phyloP scores from a whole-genome alignment of 129 eudicot genomes.

The Flaveria ramosissima region DNA sequence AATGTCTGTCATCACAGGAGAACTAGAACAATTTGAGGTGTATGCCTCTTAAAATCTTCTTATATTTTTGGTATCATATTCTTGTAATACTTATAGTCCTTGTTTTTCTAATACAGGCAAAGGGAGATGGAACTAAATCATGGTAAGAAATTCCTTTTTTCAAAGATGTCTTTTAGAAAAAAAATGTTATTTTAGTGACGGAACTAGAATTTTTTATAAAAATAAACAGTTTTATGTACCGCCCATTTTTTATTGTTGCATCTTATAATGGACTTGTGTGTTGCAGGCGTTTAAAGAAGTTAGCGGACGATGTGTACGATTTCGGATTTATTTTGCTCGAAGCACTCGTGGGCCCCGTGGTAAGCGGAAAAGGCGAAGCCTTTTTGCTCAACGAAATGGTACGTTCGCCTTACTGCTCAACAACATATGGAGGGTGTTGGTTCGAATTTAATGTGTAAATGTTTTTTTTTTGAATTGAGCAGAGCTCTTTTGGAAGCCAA shows the following conservation, averaged over 20 bases:
- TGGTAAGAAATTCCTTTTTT: slow-evolving; percentile 42
- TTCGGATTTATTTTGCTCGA: slow-evolving; percentile 85
- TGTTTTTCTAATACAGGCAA: slow-evolving; percentile 48
- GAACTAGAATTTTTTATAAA: too few species aligned
- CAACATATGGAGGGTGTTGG: background rate
- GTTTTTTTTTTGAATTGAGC: slow-evolving; percentile 12
- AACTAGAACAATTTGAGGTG: slow-evolving; percentile 62
- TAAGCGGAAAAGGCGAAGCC: slow-evolving; percentile 69
- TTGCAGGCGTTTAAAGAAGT: slow-evolving; percentile 58
- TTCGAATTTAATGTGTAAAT: slow-evolving; percentile 3
- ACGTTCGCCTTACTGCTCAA: slow-evolving; percentile 17
- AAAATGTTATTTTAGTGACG: too few species aligned
- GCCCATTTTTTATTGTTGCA: too few species aligned
- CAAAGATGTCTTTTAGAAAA: too few species aligned
- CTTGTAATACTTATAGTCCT: slow-evolving; percentile 12
- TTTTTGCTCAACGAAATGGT: slow-evolving; percentile 86
- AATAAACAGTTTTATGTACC: too few species aligned
- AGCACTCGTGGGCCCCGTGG: slow-evolving; percentile 74
- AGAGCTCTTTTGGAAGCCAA: slow-evolving; percentile 86
- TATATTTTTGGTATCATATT: slow-evolving; percentile 16
- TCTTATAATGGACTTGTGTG: slow-evolving; percentile 10
- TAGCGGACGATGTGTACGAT: slow-evolving; percentile 76
- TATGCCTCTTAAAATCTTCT: slow-evolving; percentile 11
- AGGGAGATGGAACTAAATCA: slow-evolving; percentile 62
- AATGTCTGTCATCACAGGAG: slow-evolving; percentile 74